Base-by-base conservation (phyloP, 2,329 filamentous ascomycete genomes). In the Microthyrium microscopicum region DNA sequence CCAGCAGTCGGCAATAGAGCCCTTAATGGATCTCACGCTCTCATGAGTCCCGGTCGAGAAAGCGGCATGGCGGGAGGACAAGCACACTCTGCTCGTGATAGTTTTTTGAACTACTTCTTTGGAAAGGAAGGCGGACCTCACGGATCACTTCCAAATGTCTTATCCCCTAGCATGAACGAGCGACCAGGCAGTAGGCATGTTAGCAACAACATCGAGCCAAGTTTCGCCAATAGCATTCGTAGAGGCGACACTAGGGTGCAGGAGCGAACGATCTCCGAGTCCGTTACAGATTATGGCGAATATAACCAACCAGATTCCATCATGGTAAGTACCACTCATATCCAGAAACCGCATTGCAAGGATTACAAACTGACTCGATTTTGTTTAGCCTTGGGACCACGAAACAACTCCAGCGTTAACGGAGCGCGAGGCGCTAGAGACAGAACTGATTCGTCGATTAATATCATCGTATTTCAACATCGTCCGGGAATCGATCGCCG, bases 381-480 rank as follows among this genome's bases (percentile, higher is more conserved):
- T 13, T 17, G 11, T n/a, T 28, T 33, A 57, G 53, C 52, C 51
- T 20, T 47, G 49, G 20, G 50, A 56, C 33, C 50, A 52, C 7
- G 47, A 68, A 34, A 71, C 76, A 40, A 84, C 92, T 50, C 84
- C 84, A 21, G 83, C 82, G 36, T 70, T 98, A 47, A 94, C 85
- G 1, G 89, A 98, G 45, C 81, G 89, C 33, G 89, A 98, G 60
- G 80, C 84, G 28, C 80, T 98, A 63, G 89, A 98, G 60, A 95
- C 89, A 7, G 89, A 98, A 57, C 73, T 98, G 26, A 98, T 98
- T 53, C 79, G 87, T 29, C 81, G 85, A 29, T 71, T 98, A 36
- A 98, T 98, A 54, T 92, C 82, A 20, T 94, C 85, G 1, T 98
- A 98, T 64, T 98, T 98, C 66, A 92, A 93, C 55, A 98, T 98